A percentile compares a stretch with the other conserved stretches of the same genome.
phyloP scores from a whole-genome alignment of 495 filamentous ascomycete genomes.

The Polyplosphaeria fusca region DNA sequence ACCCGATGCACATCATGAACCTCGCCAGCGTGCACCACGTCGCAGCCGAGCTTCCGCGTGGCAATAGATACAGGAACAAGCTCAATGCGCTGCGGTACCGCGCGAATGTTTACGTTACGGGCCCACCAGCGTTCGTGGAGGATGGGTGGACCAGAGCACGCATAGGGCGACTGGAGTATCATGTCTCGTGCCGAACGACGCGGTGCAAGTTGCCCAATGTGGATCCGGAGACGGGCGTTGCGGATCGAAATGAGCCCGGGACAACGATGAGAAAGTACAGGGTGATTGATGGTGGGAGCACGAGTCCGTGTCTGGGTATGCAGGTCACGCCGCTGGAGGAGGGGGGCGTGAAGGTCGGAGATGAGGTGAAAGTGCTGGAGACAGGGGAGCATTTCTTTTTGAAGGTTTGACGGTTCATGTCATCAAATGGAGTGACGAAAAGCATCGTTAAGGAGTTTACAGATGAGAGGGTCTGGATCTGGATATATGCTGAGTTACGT shows the following conservation, averaged over 20 bases:
- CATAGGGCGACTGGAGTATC: conserved; percentile 51
- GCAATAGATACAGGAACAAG: conserved; percentile 18
- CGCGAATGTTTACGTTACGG: conserved; percentile 75
- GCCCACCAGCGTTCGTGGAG: conserved; percentile 63
- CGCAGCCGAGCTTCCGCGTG: conserved; percentile 33
- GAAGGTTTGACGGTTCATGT: too few relatives aligned
- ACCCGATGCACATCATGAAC: conserved; percentile 79
- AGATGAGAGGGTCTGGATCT: too few relatives aligned
- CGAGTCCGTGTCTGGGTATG: conserved; percentile 77
- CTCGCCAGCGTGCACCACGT: conserved; percentile 69
- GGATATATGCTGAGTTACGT: too few relatives aligned
- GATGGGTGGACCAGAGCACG: conserved; percentile 74
- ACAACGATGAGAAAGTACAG: conserved; percentile 65
- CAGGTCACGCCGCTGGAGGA: conserved; percentile 64
- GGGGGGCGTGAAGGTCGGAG: conserved; percentile 55
- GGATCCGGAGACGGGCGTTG: conserved; percentile 66
- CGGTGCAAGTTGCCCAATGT: conserved; percentile 85
- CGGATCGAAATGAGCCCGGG: conserved; percentile 71
- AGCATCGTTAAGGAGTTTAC: too few relatives aligned
- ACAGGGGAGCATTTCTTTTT: conserved; percentile 57
- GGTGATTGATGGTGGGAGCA: conserved; percentile 70
- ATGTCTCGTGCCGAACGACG: conserved; percentile 67
- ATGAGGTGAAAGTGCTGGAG: conserved; percentile 58
- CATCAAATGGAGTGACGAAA: too few relatives aligned
- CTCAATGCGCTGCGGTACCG: conserved; percentile 73